Base-by-base conservation (phyloP, 108 stramenopile genomes). In the Discostella pseudostelligera region DNA sequence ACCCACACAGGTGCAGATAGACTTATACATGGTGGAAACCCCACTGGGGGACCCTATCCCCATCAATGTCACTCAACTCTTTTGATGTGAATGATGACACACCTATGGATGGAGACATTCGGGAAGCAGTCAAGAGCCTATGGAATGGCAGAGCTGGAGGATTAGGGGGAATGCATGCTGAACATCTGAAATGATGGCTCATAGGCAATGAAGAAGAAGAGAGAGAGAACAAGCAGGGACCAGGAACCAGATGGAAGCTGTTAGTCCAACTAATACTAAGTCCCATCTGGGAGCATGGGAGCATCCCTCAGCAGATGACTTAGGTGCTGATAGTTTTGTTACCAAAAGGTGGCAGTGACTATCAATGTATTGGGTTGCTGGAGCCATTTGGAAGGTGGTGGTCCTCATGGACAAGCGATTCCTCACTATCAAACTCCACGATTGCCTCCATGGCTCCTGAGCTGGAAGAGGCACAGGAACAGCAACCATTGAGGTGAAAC, bases 401-500 rank as follows among this genome's bases (percentile, higher is more conserved):
- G 21, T 19, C 4, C 43, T 70, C 13, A 70, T 70, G 29, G 35
- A 62, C 16, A 13, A 14, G 12, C 44, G 69, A 48, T 24, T 70
- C 0, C 25, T 11, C 1, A 11, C 47, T 0, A 26, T 51, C 50
- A 14, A 51, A 21, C 26, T 50, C 49, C 45, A 62, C 21, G 69
- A 70, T 35, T 50, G 28, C 46, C 47, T 69, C 29, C 60, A 61
- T 20, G 40, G 39, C 39, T 61, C 45, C 42, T 14, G 6, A 14
- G 42, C 60, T 14, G 25, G 60, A 9, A n/a, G 68, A n/a, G 68
- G 68, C 22, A 69, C 59, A 7, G 39, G 59, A 22, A 71, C 70
- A 25, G 70, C 70, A 36, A 55, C 39, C 48, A 54, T 63, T 4
- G 62, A 71, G 24, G 62, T 48, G 14, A 71, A 71, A 21, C 62